Conservation (phyloP, 2,329 filamentous ascomycete genomes). For the Pseudopithomyces chartarum region DNA sequence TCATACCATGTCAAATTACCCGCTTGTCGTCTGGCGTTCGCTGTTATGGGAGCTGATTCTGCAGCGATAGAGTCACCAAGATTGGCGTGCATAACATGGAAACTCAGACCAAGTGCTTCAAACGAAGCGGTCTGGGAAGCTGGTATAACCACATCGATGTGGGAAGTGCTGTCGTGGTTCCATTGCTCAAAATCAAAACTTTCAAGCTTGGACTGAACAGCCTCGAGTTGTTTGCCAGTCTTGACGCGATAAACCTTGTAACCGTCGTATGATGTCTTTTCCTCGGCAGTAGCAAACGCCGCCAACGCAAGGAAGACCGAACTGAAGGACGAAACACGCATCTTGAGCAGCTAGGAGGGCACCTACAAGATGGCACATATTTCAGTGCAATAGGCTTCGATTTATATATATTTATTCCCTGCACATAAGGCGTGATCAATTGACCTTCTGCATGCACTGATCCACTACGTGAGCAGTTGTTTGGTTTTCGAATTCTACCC, state of each 20-base stretch:
- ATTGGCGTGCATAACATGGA: slow-evolving; percentile 49
- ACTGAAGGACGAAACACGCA: neutral
- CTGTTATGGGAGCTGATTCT: slow-evolving; percentile 51
- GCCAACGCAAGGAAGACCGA: neutral
- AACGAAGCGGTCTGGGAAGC: slow-evolving; percentile 47
- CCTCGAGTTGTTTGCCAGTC: slow-evolving; percentile 36
- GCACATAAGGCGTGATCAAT: too few species aligned
- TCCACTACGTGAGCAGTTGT: too few species aligned
- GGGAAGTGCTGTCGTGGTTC: slow-evolving; percentile 35
- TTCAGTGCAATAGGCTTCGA: too few species aligned
- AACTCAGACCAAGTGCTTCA: slow-evolving; percentile 42
- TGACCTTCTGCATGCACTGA: too few species aligned
- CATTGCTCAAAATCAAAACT: slow-evolving; percentile 44
- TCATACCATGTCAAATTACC: slow-evolving; percentile 33
- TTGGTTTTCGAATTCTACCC: too few species aligned
- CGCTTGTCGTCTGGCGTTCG: slow-evolving; percentile 26
- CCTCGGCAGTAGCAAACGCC: neutral
- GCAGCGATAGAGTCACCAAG: slow-evolving; percentile 50
- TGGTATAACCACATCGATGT: slow-evolving; percentile 52
- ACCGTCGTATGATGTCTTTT: slow-evolving; percentile 42
- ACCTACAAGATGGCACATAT: too few species aligned
- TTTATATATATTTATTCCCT: too few species aligned
- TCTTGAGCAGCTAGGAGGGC: neutral
- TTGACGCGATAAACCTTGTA: slow-evolving; percentile 49
- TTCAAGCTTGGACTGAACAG: slow-evolving; percentile 42